Base-by-base conservation (phyloP, 2,329 filamentous ascomycete genomes). In the Colletotrichum paranaense region DNA sequence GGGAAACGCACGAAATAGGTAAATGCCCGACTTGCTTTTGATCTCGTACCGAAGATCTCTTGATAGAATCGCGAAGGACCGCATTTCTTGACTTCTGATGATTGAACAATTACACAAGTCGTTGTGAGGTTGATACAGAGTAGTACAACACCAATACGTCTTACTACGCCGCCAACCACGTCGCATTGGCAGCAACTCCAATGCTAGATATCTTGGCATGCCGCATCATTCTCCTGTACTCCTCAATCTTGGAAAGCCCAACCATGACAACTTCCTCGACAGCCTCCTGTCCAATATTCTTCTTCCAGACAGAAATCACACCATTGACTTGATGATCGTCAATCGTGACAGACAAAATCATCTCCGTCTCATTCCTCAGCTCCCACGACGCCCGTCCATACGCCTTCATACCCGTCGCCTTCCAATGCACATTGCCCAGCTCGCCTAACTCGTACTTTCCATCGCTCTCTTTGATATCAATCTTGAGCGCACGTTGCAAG, bases 241-340 rank as follows among this genome's bases (percentile, higher is more conserved):
- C n/a, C 60, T 70, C 67, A 16, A 70, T 24, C 62, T 70, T 57
- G n/a, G 62, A 57, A 49, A 70, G 16, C 14, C 67, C 67, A 24
- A 70, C 60, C 3, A 70, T 52, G 32, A 70, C 35, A 6, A 70
- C 60, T 49, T 70, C 67, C 52, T 70, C 67, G 11, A 66, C 52
- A 28, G 67, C 66, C 16, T 42, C 32, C 28, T 35, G 52, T 28
- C 49, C 53, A 35, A 70, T 28, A 19, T n/a, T 35, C 11, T 52
- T 32, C n/a, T 42, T 70, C 67, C 67, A 70, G 53, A 70, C 24
- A 22, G 52, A 30, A 7, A 70, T 58, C 16, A 59, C 16, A 16
- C 67, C 67, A 32, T 70, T 66, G 11, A 66, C 42, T 46, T 70
- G 67, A 19, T 59, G 6, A 66, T 58, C 67, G 12, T 42, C 67